Base-by-base conservation (phyloP, 495 filamentous ascomycete genomes). In the Talaromyces proteolyticus region DNA sequence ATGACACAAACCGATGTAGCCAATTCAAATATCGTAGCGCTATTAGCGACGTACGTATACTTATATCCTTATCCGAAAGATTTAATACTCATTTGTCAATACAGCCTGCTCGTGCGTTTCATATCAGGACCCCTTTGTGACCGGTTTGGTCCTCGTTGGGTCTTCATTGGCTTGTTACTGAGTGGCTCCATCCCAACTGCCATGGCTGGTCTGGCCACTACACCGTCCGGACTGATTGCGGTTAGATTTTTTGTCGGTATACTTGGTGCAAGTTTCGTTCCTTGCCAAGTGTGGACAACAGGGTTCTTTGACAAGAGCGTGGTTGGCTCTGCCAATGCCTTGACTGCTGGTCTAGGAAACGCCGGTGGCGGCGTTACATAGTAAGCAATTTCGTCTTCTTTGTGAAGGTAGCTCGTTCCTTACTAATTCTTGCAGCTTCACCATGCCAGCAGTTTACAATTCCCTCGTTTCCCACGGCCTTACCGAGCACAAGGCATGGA, bases 241-340 rank as follows among this genome's bases (percentile, higher is more conserved):
- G 72, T 91, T 46, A 84, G 92, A 25, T 95, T 96, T 72, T 96
- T 96, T 68, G 78, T 96, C 47, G 92, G 92, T 29, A 95, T 97
- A 49, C 77, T 97, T 1, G 92, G 92, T 24, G 92, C 86, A 0
- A 79, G 79, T 4, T 97, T 97, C 54, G 91, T 97, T 3, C 92
- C 92, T 2, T 96, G 92, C 64, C 92, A 95, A 57, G 92, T 96
- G 6, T 97, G 92, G 91, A 88, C 85, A 23, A 96, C 92, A 0
- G 91, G 87, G 2, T 96, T 92, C 74, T 95, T 93, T 58, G 92
- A 97, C 71, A 96, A 95, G 73, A 94, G 89, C 59, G 80, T 96
- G 16, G 88, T 97, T 19, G 92, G 92, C 26, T 88, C 88, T 4
- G 89, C 91, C 50, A 97, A 96, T 59, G 84, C 89, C 6, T 68